Evolutionary conservation across 352 stramenopile species (phyloP).

Genomic region (Elongisporangium prolatum): DNA sequence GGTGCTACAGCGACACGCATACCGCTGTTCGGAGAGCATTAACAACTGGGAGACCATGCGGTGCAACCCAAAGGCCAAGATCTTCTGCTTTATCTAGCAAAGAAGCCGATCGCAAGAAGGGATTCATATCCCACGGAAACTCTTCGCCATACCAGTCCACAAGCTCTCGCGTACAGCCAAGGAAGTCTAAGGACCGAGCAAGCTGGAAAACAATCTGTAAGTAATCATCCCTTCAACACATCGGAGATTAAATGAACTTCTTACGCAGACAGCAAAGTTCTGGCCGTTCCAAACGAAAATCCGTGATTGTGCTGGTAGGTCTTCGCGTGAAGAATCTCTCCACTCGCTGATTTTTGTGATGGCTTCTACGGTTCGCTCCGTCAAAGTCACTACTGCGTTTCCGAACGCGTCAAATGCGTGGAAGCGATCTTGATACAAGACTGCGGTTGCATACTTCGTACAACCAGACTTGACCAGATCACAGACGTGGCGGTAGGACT

Average conservation of each 20-base stretch:
- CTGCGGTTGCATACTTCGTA: slow-evolving; percentile 28
- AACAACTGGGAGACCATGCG: background rate
- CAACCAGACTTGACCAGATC: slow-evolving; percentile 9
- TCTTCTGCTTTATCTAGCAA: slow-evolving; percentile 42
- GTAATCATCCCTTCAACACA: background rate
- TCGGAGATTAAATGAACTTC: background rate
- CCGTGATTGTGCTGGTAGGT: background rate
- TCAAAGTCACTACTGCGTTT: slow-evolving; percentile 20
- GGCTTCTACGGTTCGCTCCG: slow-evolving; percentile 21
- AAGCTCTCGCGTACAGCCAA: slow-evolving; percentile 24
- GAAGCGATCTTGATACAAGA: slow-evolving; percentile 56
- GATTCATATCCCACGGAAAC: slow-evolving; percentile 61
- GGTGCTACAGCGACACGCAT: background rate
- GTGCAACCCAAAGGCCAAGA: slow-evolving; percentile 18
- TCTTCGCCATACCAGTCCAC: slow-evolving; percentile 74
- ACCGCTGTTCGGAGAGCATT: slow-evolving; percentile 31
- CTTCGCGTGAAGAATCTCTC: slow-evolving; percentile 10
- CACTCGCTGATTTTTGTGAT: slow-evolving; percentile 39
- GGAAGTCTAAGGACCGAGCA: slow-evolving; percentile 45
- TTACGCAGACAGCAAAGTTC: slow-evolving; percentile 38
- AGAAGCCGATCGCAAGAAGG: slow-evolving; percentile 52
- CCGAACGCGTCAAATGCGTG: slow-evolving; percentile 56
- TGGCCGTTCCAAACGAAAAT: slow-evolving; percentile 55
- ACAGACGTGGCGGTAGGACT: slow-evolving; percentile 13
- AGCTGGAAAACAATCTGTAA: slow-evolving; percentile 19